phyloP scores from a whole-genome alignment of 345 rosid species.

The Salix dunnii region DNA sequence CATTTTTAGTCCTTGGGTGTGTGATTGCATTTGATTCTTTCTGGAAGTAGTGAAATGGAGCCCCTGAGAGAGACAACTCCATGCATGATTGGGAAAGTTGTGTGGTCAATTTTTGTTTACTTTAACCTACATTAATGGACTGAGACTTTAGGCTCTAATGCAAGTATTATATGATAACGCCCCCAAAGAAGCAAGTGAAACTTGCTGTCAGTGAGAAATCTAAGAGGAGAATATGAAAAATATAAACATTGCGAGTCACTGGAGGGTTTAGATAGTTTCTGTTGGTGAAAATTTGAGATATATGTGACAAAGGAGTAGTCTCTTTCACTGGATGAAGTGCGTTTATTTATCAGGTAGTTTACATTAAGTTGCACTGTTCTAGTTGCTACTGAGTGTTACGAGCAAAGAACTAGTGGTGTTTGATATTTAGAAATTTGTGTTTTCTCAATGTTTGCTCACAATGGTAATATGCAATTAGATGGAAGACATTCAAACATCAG shows the following conservation, averaged over 20 bases:
- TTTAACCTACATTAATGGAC: not conserved
- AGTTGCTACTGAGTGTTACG: not conserved
- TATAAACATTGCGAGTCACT: not conserved
- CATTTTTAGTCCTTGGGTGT: not conserved
- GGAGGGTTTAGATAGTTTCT: not conserved
- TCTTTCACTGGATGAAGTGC: not conserved
- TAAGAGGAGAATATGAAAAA: not conserved
- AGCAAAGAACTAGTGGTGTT: not conserved
- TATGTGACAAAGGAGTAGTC: not conserved
- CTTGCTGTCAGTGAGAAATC: not conserved
- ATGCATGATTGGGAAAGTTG: not conserved
- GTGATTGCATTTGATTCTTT: not conserved
- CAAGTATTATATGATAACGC: not conserved
- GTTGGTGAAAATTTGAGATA: not conserved
- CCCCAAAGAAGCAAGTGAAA: not conserved
- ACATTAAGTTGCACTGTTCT: not conserved
- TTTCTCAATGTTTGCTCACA: not conserved
- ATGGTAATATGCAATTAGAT: not conserved
- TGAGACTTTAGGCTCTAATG: not conserved
- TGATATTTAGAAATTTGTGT: not conserved
- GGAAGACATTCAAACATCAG: not conserved
- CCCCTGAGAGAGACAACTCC: not conserved
- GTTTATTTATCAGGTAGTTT: slow-evolving; percentile 5
- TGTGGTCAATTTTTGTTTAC: not conserved
- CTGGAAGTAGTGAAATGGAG: not conserved